Base-by-base conservation (phyloP, 2,329 filamentous ascomycete genomes). In the Colletotrichum tabaci region DNA sequence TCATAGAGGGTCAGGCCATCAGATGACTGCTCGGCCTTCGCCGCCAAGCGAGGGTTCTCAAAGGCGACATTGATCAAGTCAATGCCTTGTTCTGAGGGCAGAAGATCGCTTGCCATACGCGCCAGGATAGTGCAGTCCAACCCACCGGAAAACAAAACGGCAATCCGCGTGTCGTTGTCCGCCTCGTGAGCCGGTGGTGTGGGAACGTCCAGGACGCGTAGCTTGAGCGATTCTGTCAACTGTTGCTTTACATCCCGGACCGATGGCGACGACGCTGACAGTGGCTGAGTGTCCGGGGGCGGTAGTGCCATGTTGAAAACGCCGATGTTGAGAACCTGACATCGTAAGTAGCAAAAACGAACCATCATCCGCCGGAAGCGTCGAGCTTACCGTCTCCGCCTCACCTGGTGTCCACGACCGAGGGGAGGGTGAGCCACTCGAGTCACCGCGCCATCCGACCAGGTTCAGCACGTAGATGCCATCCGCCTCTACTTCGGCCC, bases 51-150 rank as follows among this genome's bases (percentile, higher is more conserved):
- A 0, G 95, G 96, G 75, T 99, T 99, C 80, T 99, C 94, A 77
- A 99, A 99, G 0, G 96, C 96, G 56, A 99, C 96, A 75, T 99
- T 99, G 74, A 99, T 87, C 10, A 99, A 86, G 78, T 98, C 96
- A 72, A 99, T 91, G 1, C 88, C 84, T 77, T 97, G 91, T 4
- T 87, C 82, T 0, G 79, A 16, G 0, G 93, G 93, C 2, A 98
- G 79, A 2, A 97, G 82, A 15, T 97, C 92, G 78, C 98, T 93
- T 13, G 89, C 86, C 30, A 98, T 82, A 53, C 95, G 90, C 26
- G 96, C 96, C 60, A 99, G 86, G 0, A 98, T 86, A 0, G 95
- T 96, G 79, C 96, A 98, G 80, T 99, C 96, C 8, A 99, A 87
- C 0, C 96, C 96, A 2, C 96, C 96, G 0, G 96, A 99, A 80